Conservation (phyloP, 768 basidiomycete genomes). For the Pleurotus tuoliensis region DNA sequence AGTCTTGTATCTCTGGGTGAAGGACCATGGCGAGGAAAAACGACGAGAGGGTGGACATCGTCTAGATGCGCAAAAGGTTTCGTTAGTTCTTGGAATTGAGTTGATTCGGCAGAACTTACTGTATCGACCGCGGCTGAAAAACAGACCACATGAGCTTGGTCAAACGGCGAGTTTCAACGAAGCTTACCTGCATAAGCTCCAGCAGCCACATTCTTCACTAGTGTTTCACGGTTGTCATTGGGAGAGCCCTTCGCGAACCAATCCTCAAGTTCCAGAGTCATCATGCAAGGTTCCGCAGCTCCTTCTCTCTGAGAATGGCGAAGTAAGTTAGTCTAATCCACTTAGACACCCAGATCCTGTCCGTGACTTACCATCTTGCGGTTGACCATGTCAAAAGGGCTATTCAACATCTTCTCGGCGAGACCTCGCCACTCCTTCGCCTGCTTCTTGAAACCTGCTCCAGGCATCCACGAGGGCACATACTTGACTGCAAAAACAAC, state of each 20-base stretch:
- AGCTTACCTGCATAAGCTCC: slow-evolving; percentile 20
- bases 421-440: slow-evolving; percentile 31
- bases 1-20: slow-evolving; percentile 22
- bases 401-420: slow-evolving; percentile 30
- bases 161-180: not conserved
- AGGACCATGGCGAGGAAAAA: slow-evolving; percentile 26
- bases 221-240: slow-evolving; percentile 13
- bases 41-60: slow-evolving; percentile 16
- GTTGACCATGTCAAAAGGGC: slow-evolving; percentile 29
- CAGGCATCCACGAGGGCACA: slow-evolving; percentile 46
- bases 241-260: slow-evolving; percentile 10
- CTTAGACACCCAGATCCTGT: not conserved
- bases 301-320: slow-evolving; percentile 7
- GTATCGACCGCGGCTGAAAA: slow-evolving; percentile 12
- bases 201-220: slow-evolving; percentile 21
- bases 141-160: not conserved
- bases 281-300: slow-evolving; percentile 15
- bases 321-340: slow-evolving; percentile 3
- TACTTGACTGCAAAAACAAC: slow-evolving; percentile 27
- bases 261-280: slow-evolving; percentile 14
- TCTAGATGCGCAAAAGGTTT: slow-evolving; percentile 7
- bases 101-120: slow-evolving; percentile 11
- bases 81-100: slow-evolving; percentile 13
- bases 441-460: slow-evolving; percentile 38
- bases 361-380: slow-evolving; percentile 20